phyloP scores from a whole-genome alignment of 306 rosid genomes.

The Sphenostylis stenocarpa region DNA sequence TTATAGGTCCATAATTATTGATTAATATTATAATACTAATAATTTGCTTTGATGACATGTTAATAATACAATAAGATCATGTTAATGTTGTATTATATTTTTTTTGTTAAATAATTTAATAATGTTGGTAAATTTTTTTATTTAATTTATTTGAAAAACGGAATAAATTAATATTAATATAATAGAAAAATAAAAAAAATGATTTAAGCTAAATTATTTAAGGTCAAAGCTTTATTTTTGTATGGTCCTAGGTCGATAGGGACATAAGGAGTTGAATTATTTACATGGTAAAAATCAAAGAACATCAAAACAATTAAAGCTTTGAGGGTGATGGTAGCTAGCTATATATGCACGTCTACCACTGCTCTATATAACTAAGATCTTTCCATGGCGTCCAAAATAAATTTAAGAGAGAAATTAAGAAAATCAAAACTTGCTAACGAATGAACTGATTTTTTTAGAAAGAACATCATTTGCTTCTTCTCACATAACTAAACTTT shows the following conservation, averaged over 20 bases:
- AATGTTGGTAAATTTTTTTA: too few species aligned
- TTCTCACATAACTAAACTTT: conserved; percentile 53
- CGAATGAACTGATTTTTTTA: not conserved
- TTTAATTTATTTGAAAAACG: too few species aligned
- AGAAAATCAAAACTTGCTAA: not conserved
- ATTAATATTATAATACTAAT: too few species aligned
- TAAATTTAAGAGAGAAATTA: not conserved
- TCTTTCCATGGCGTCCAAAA: not conserved
- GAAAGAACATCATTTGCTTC: conserved; percentile 44
- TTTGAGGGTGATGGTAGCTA: not conserved
- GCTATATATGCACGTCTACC: too few species aligned
- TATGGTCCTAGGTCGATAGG: not conserved
- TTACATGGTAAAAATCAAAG: not conserved
- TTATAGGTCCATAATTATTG: not conserved
- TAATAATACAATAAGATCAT: too few species aligned
- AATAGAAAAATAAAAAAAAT: too few species aligned
- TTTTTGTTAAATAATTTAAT: too few species aligned
- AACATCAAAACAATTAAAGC: not conserved
- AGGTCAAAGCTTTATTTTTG: too few species aligned
- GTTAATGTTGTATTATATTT: too few species aligned
- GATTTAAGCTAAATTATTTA: too few species aligned
- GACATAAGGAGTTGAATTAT: conserved; percentile 23
- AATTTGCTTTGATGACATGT: too few species aligned
- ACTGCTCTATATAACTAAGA: not conserved
- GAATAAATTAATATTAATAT: too few species aligned